Conservation (phyloP, 2,329 filamentous ascomycete genomes). For the Monilinia polystroma region DNA sequence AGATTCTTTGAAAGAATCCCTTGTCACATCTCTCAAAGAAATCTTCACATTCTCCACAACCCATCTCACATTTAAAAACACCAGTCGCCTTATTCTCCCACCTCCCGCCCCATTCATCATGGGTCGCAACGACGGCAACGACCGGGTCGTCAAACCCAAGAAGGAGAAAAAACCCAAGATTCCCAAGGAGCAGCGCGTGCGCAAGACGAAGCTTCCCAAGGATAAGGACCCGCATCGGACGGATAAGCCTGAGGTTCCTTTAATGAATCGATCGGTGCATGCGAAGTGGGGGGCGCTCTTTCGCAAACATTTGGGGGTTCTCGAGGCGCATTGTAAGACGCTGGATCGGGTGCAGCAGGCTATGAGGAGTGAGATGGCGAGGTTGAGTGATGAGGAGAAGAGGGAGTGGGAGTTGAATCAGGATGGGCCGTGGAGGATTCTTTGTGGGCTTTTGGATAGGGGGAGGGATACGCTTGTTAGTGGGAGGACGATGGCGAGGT, state of each 20-base stretch:
- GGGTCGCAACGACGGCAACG: constrained; percentile 7
- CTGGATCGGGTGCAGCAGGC: constrained; percentile 31
- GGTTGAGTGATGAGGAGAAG: constrained; percentile 30
- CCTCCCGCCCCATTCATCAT: background rate
- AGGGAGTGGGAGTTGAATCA: constrained; percentile 32
- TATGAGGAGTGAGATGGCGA: constrained; percentile 28
- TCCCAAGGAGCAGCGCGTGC: constrained; percentile 12
- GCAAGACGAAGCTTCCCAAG: constrained; percentile 18
- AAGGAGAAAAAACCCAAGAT: constrained; percentile 15
- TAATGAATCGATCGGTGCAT: constrained; percentile 37
- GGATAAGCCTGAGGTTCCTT: constrained; percentile 20
- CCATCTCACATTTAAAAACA: constrained; percentile 11
- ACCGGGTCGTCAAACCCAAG: constrained; percentile 9
- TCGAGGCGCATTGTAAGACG: constrained; percentile 33
- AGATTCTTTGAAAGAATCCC: too few species aligned
- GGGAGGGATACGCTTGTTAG: constrained; percentile 28
- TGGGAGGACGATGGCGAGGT: constrained; percentile 28
- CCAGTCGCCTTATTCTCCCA: background rate
- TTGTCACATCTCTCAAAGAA: background rate
- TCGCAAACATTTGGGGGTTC: constrained; percentile 34
- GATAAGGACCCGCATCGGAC: constrained; percentile 22
- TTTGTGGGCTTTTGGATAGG: constrained; percentile 35
- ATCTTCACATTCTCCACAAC: constrained; percentile 6
- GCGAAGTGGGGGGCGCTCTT: constrained; percentile 40
- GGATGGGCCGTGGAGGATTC: constrained; percentile 33